Evolutionary conservation across 805 yeast genomes (phyloP).

Genomic region (Lachancea meyersii): DNA sequence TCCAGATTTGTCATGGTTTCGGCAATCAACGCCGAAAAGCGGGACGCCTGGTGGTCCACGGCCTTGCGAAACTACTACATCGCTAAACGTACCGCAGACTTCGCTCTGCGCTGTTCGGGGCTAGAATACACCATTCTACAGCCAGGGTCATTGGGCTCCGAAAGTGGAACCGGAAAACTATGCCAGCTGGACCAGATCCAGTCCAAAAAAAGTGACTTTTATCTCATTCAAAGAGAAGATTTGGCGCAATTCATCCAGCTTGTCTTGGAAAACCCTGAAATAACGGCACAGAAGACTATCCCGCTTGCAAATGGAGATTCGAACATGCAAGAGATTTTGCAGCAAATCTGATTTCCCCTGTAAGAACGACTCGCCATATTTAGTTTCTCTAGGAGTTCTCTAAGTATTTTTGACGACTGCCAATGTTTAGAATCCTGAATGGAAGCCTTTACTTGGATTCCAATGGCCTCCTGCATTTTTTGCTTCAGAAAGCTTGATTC

Average conservation of each 20-base stretch:
- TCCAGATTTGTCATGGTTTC: conserved; percentile 48
- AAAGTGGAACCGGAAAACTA: conserved; percentile 40
- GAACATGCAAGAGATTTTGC: conserved; percentile 22
- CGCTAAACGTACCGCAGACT: conserved; percentile 58
- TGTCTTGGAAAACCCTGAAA: conserved; percentile 33
- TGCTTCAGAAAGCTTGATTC: too few relatives aligned
- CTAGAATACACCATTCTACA: conserved; percentile 52
- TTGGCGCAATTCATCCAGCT: conserved; percentile 45
- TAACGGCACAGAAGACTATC: conserved; percentile 39
- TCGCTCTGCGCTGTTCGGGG: conserved; percentile 35
- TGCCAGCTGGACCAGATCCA: conserved; percentile 13
- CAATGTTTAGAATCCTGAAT: too few relatives aligned
- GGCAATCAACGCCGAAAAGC: conserved; percentile 48
- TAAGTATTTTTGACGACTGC: too few relatives aligned
- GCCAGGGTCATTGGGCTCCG: conserved; percentile 44
- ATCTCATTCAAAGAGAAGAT: conserved; percentile 43
- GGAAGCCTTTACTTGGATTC: too few relatives aligned
- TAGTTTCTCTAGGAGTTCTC: too few relatives aligned
- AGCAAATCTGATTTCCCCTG: conserved; percentile 5
- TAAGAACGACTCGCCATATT: too few relatives aligned
- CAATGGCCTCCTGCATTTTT: too few relatives aligned
- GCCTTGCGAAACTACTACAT: conserved; percentile 45
- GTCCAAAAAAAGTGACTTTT: conserved; percentile 20
- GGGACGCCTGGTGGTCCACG: conserved; percentile 39
- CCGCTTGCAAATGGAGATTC: conserved; percentile 41